These are phyloP conservation scores for Xenoacremonium recifei DNA, from an alignment of 2,329 filamentous ascomycete species.

Conservation along the genomic window DNA sequence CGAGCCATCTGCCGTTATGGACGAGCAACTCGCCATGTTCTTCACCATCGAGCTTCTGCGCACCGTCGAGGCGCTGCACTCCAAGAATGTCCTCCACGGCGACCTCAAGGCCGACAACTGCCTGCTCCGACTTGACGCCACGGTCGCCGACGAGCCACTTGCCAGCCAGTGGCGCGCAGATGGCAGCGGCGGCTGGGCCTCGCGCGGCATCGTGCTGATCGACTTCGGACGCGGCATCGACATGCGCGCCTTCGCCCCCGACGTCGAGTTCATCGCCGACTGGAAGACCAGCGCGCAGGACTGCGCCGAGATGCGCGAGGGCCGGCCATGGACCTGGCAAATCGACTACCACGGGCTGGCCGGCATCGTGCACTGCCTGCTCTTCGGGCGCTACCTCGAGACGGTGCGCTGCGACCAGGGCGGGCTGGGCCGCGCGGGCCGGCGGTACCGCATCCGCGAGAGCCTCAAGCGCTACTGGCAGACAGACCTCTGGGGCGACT, in stretches of 20 bases:
- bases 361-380: constrained; percentile 79
- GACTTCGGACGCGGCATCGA: constrained; percentile 96
- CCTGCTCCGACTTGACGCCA: constrained; percentile 73
- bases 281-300: constrained; percentile 88
- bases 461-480: constrained; percentile 95
- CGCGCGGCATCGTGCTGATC: constrained; percentile 81
- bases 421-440: constrained; percentile 56
- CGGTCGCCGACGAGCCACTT: constrained; percentile 45
- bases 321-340: constrained; percentile 94
- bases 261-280: constrained; percentile 84
- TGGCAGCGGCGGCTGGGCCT: constrained; percentile 74
- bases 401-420: constrained; percentile 59
- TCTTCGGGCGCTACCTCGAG: constrained; percentile 95
- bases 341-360: constrained; percentile 95
- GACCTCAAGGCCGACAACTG: constrained; percentile 97
- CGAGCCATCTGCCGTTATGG: constrained; percentile 73
- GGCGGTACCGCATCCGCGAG: constrained; percentile 79
- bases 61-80: constrained; percentile 83
- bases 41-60: constrained; percentile 89
- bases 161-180: constrained; percentile 66
- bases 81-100: constrained; percentile 78
- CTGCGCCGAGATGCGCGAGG: constrained; percentile 93
- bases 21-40: constrained; percentile 92
- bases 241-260: constrained; percentile 76
- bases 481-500: constrained; percentile 80